Base-by-base conservation (phyloP, 441 rosid genomes). In the Omphalea diandra region DNA sequence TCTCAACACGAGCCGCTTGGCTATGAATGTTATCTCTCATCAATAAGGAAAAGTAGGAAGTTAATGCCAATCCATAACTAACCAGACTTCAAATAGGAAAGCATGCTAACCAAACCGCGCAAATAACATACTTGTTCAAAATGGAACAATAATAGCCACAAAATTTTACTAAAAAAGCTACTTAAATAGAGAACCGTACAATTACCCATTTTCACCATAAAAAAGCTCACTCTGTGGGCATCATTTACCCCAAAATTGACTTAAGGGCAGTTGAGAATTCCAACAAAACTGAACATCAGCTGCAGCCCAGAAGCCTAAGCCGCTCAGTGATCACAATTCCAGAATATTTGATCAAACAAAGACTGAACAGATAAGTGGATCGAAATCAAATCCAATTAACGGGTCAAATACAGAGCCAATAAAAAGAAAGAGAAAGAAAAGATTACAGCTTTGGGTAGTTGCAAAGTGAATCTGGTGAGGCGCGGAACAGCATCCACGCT, bases 381-480 rank as follows among this genome's bases (percentile, higher is more conserved):
- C 3, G 29, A 36, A 60, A 60, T n/a, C 46, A 60, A 36, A 10
- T 4, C 33, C 2, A 17, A 24, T 63, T 26, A 26, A 63, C 8
- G 35, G 8, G 20, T 14, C 49, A 41, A 46, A 63, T 2, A 50
- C 2, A 14, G 22, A 7, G 11, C 46, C 31, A 24, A 6, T 0
- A 20, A 63, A 27, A 29, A 15, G 46, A 57, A 62, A 50, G 1
- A 24, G 24, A 64, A 5, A 59, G 2, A 49, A 31, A n/a, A 50
- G 55, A 83, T 78, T 77, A 92, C 98, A 55, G 46, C 62, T 79
- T 86, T 92, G 62, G 98, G 90, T 56, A 88, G 82, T 68, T 77
- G 65, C 17, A 92, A 83, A 75, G 93, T 83, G 83, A 94, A 87
- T 68, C 81, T 81, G 41, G 85, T 79, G 75, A 94, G 89, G 73